Base-by-base conservation (phyloP, 306 rosid species). In the Styphnolobium japonicum region DNA sequence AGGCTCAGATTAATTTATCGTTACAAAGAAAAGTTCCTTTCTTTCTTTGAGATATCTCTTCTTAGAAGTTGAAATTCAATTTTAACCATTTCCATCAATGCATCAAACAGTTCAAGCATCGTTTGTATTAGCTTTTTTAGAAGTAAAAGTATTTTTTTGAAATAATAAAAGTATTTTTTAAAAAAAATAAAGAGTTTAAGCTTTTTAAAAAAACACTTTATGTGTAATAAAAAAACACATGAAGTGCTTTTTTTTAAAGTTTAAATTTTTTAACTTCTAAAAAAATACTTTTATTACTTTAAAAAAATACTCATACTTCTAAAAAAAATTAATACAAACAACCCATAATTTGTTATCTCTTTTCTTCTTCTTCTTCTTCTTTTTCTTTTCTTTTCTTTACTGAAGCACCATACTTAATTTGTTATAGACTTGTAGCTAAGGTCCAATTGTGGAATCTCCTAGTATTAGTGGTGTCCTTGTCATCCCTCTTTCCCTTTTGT, bases 401-500 rank as follows among this genome's bases (percentile, higher is more conserved):
- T 36, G 40, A 7, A 36, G 4, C 0, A 48, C 78, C 83, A 36
- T 51, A 18, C 65, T 48, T 63, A 21, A 12, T 80, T 51, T 72
- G 49, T 39, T 2, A 29, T 51, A 63, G 39, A 60, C 45, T n/a
- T n/a, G n/a, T 66, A 27, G 18, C n/a, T 15, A 42, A 21, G 64
- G 45, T 81, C 29, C 70, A 81, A 9, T 27, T 74, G 70, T 65
- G 21, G 52, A 18, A 65, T 65, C 53, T 48, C 23, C 43, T 55
- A 9, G 29, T 31, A 40, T 51, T 71, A 71, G 79, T 75, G 33
- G 31, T 80, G 39, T 55, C 39, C 21, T 64, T 33, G 42, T 73
- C 43, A 6, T 42, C 62, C 46, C 10, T 10, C 37, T 67, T 81
- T 10, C 5, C 6, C 64, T 66, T 67, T 56, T 14, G n/a, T 65